phyloP scores from a whole-genome alignment of 2,329 filamentous ascomycete species.

The Beauveria asiatica region DNA sequence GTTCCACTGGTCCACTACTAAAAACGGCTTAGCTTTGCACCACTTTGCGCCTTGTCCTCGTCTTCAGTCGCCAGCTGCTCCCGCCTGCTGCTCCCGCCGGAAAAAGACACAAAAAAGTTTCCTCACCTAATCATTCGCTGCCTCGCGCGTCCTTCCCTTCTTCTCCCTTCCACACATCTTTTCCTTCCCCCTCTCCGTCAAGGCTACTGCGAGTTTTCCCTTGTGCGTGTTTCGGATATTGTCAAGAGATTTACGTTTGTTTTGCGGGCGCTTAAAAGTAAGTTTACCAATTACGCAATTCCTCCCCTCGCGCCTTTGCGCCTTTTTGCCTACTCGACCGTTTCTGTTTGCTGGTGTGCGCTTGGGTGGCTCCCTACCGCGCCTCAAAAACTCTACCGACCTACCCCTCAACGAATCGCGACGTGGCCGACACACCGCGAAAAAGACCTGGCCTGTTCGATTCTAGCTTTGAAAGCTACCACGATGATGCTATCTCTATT shows the following conservation, averaged over 20 bases:
- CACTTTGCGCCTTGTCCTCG: not conserved
- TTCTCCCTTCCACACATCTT: slow-evolving; percentile 17
- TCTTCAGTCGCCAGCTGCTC: not conserved
- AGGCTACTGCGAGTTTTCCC: slow-evolving; percentile 37
- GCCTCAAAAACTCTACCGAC: slow-evolving; percentile 11
- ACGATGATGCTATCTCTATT: not conserved
- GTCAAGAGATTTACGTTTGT: slow-evolving; percentile 36
- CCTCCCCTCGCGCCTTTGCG: not conserved
- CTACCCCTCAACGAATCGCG: slow-evolving; percentile 13
- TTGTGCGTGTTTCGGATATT: slow-evolving; percentile 38
- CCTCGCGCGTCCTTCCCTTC: slow-evolving; percentile 10
- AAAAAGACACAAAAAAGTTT: slow-evolving; percentile 25
- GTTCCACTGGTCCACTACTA: slow-evolving; percentile 1
- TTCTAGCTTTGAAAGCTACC: not conserved
- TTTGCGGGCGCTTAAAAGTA: slow-evolving; percentile 47
- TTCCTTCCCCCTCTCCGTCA: slow-evolving; percentile 23
- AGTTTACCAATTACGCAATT: slow-evolving; percentile 25
- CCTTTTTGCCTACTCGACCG: slow-evolving; percentile 13
- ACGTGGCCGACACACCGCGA: not conserved
- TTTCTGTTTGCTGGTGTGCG: slow-evolving; percentile 16
- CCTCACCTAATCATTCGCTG: slow-evolving; percentile 13
- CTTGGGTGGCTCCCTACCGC: slow-evolving; percentile 12
- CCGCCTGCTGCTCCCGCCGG: not conserved
- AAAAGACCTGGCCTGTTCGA: not conserved
- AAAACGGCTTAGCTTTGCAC: not conserved